A percentile compares a stretch with the other conserved stretches of the same genome.
phyloP scores from a whole-genome alignment of 805 yeast genomes.

The Metschnikowia amazonensis region DNA sequence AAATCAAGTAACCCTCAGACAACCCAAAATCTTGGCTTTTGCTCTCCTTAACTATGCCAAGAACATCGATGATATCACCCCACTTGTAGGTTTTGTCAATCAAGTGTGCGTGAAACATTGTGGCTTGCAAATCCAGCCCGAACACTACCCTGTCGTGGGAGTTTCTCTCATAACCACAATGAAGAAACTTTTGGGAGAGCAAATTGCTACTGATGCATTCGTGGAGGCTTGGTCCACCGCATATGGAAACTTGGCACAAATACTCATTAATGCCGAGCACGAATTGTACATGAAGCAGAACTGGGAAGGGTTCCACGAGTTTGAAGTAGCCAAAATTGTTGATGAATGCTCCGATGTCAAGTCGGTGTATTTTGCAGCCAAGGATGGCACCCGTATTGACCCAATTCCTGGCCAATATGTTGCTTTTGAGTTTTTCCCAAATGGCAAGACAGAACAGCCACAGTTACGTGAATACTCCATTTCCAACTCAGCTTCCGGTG shows the following conservation, averaged over 20 bases:
- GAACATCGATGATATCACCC: slow-evolving; percentile 56
- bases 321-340: slow-evolving; percentile 40
- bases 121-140: slow-evolving; percentile 58
- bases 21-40: slow-evolving; percentile 62
- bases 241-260: slow-evolving; percentile 58
- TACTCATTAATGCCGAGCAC: slow-evolving; percentile 54
- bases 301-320: slow-evolving; percentile 60
- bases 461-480: slow-evolving; percentile 57
- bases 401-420: slow-evolving; percentile 48
- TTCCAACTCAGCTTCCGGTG: slow-evolving; percentile 32
- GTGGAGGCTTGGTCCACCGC: slow-evolving; percentile 64
- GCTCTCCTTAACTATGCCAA: slow-evolving; percentile 60
- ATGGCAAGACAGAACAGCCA: slow-evolving; percentile 36
- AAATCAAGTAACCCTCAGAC: slow-evolving; percentile 52
- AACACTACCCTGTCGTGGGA: slow-evolving; percentile 67
- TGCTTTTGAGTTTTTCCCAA: slow-evolving; percentile 33
- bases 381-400: slow-evolving; percentile 25
- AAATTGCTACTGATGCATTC: slow-evolving; percentile 51
- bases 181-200: slow-evolving; percentile 49
- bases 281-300: slow-evolving; percentile 37
- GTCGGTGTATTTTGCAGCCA: slow-evolving; percentile 44
- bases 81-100: slow-evolving; percentile 49
- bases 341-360: slow-evolving; percentile 46
- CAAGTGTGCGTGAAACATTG: slow-evolving; percentile 64
- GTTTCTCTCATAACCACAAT: slow-evolving; percentile 51